A percentile compares a stretch with the other conserved stretches of the same genome.
phyloP scores from a whole-genome alignment of 441 rosid species.

The Arabidopsis lyrata region DNA sequence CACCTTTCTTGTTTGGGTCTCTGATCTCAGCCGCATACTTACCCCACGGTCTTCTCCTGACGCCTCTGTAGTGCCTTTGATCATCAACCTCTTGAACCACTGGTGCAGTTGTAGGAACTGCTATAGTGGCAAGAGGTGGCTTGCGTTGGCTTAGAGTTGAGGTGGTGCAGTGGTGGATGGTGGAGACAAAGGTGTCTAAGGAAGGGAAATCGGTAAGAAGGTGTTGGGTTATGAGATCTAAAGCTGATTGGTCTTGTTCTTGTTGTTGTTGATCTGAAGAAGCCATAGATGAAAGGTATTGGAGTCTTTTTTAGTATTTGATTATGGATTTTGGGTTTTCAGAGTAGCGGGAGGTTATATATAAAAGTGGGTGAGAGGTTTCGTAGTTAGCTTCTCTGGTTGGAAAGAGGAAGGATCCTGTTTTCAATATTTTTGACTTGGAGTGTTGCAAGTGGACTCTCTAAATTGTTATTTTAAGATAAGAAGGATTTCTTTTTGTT shows the following conservation, averaged over 20 bases:
- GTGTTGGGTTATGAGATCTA: constrained; percentile 65
- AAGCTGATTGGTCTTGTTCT: constrained; percentile 45
- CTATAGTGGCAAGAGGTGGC: constrained; percentile 55
- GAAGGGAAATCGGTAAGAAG: constrained; percentile 61
- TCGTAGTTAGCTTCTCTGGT: constrained; percentile 35
- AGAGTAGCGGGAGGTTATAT: constrained; percentile 8
- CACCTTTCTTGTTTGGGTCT: constrained; percentile 65
- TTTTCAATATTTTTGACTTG: constrained; percentile 12
- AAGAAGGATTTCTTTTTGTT: background rate
- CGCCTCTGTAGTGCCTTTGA: constrained; percentile 62
- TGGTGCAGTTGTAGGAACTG: constrained; percentile 34
- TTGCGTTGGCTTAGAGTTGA: constrained; percentile 65
- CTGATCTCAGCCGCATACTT: constrained; percentile 67
- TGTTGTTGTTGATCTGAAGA: constrained; percentile 39
- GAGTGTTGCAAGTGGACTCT: constrained; percentile 36
- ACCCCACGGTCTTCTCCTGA: constrained; percentile 66
- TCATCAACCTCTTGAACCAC: constrained; percentile 29
- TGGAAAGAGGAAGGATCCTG: constrained; percentile 38
- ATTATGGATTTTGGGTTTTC: background rate
- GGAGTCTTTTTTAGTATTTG: constrained; percentile 6
- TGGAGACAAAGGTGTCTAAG: constrained; percentile 43
- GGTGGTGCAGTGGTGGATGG: constrained; percentile 31
- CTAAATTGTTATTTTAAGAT: constrained; percentile 10
- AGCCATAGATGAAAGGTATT: constrained; percentile 11
- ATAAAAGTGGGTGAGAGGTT: constrained; percentile 24